These are phyloP conservation scores for Ambrosia hybrid DNA, from an alignment of 140 eudicot genomes.

Conservation along the genomic window DNA sequence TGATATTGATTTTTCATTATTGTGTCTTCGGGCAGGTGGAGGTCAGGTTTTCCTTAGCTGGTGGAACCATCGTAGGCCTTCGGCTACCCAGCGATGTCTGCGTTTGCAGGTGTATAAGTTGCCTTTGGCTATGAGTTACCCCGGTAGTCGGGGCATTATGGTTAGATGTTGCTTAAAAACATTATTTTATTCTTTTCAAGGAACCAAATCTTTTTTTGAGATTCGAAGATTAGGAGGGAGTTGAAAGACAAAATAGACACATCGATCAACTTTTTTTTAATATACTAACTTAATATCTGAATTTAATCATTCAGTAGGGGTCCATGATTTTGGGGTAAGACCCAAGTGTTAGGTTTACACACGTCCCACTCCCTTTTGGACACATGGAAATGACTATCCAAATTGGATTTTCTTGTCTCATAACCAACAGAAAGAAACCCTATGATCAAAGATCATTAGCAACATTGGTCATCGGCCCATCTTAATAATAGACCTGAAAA, in stretches of 20 bases:
- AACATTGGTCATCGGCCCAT: background rate
- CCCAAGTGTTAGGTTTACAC: conserved; percentile 30
- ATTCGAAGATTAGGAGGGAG: conserved; percentile 17
- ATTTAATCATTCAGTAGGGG: conserved; percentile 29
- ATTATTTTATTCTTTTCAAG: background rate
- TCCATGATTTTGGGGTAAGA: conserved; percentile 32
- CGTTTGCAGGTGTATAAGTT: too few relatives aligned
- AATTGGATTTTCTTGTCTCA: conserved; percentile 27
- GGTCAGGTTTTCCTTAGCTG: too few relatives aligned
- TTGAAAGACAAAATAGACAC: conserved; percentile 26
- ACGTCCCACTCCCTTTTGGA: conserved; percentile 24
- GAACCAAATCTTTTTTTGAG: conserved; percentile 22
- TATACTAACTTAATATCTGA: conserved; percentile 4
- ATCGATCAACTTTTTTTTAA: conserved; percentile 26
- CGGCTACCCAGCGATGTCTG: too few relatives aligned
- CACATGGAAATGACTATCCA: conserved; percentile 30
- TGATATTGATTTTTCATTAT: too few relatives aligned
- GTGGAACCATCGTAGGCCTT: too few relatives aligned
- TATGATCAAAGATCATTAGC: background rate
- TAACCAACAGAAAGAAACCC: conserved; percentile 22
- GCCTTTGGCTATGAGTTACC: too few relatives aligned
- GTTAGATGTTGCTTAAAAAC: too few relatives aligned
- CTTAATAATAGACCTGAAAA: background rate
- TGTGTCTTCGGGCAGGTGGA: too few relatives aligned
- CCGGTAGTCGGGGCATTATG: too few relatives aligned